A percentile compares a stretch with the other conserved stretches of the same genome.
phyloP scores from a whole-genome alignment of 257 asterid species.

The Salvia splendens region DNA sequence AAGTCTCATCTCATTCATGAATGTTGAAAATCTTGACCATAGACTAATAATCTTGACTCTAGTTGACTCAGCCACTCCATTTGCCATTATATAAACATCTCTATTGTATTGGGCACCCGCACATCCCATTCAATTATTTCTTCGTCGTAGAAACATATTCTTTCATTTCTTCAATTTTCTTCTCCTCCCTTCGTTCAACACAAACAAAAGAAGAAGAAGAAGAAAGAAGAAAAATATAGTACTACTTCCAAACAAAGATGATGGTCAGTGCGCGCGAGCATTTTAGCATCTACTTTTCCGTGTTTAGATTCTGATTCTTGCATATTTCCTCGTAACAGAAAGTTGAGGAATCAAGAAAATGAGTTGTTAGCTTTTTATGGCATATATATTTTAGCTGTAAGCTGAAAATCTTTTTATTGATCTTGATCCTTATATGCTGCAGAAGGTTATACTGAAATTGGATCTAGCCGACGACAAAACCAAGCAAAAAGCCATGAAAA shows the following conservation, averaged over 20 bases:
- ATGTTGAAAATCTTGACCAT: slow-evolving; percentile 17
- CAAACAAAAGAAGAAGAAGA: neutral
- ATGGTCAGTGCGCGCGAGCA: slow-evolving; percentile 19
- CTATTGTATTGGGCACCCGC: neutral
- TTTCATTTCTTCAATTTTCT: neutral
- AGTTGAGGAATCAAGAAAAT: too few species aligned
- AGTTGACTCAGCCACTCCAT: slow-evolving; percentile 33
- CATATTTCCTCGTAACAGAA: too few species aligned
- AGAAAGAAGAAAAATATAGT: too few species aligned
- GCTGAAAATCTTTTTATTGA: neutral
- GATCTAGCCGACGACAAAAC: slow-evolving; percentile 55
- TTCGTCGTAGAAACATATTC: neutral
- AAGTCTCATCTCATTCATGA: neutral
- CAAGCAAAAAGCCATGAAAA: slow-evolving; percentile 58
- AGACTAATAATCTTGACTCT: slow-evolving; percentile 26
- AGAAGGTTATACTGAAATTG: slow-evolving; percentile 60
- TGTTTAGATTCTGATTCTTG: slow-evolving; percentile 32
- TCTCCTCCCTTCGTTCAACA: neutral
- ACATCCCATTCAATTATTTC: neutral
- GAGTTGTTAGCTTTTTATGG: too few species aligned
- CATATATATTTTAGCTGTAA: neutral
- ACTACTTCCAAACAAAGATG: slow-evolving; percentile 6
- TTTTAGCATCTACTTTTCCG: neutral
- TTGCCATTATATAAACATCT: slow-evolving; percentile 20
- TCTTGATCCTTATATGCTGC: slow-evolving; percentile 22